Base-by-base conservation (phyloP, 192 early-diverging fungal species). In the Gaertneriomyces sp. region DNA sequence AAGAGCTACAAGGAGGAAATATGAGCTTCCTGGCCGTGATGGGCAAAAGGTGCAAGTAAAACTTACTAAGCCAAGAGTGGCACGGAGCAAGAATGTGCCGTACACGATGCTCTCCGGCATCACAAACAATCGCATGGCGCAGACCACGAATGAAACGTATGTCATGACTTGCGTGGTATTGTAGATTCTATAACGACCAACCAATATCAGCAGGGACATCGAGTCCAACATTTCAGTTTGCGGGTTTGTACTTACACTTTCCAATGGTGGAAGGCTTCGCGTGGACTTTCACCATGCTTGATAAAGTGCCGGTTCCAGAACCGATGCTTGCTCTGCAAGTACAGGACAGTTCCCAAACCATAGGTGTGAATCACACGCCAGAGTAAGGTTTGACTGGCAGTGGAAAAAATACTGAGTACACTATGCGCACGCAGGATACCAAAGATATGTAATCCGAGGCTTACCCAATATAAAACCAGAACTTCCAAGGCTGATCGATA, bases 191-290 rank as follows among this genome's bases (percentile, higher is more conserved):
- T 6, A 45, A 12, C 49, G 49, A 56, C 20, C 54, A 56, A 9
- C 12, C 54, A 33, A 25, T 33, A 42, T 45, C 64, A 20, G 54
- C 17, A 33, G 39, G 47, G n/a, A 33, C 64, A 33, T 33, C 25
- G 25, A 0, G 25, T 33, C 25, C 25, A 33, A 33, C 25, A 33
- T 2, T 33, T 33, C 0, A 6, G 10, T 42, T n/a, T 38, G 42
- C 14, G 3, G 60, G 7, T 11, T 42, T 9, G 10, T n/a, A 74
- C 72, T 66, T 71, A 87, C 85, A 80, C 88, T 75, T 95, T 96
- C 96, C 96, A 98, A 76, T 91, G 90, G 50, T 88, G 75, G 76
- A 96, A 98, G 1, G 93, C 93, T 54, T 96, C 95, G 54, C 85
- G 77, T 43, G 85, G 76, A 62, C 84, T 88, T n/a, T 91, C 92